Base-by-base conservation (phyloP, 2,329 filamentous ascomycete genomes). In the Sporothrix humicola region DNA sequence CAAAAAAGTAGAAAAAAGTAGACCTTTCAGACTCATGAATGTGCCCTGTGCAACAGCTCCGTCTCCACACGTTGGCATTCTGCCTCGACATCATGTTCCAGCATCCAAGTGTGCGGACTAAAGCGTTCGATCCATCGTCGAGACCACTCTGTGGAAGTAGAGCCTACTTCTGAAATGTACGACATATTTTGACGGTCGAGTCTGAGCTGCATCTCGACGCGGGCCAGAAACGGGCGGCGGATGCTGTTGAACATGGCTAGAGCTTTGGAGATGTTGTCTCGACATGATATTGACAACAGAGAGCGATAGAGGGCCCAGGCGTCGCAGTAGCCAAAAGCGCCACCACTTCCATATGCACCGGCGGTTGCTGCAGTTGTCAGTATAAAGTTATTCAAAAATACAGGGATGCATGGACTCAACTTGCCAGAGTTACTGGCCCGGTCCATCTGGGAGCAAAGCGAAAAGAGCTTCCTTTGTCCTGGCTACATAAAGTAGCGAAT, bases 11-110 rank as follows among this genome's bases (percentile, higher is more conserved):
- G 23, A 26, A 26, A 26, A 26, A 26, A 26, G 23, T 26, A 26
- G 23, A 26, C 23, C 23, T 26, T 26, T 26, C 23, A 26, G 23
- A 26, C 23, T 9, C n/a, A 42, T 17, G 20, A 63, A 20, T 61
- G 59, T 17, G 59, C 59, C 44, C 20, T 63, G 6, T 66, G 44
- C 20, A 46, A 20, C 44, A 50, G n/a, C 63, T 50, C 56, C 1
- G 69, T 50, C 56, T 71, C 54, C 7, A 23, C n/a, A 3, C 69
- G 69, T 23, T 73, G 72, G 9, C 66, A 71, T 44, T 66, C 59
- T 9, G 72, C 72, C 42, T 73, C 72, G 15, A 73, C 66, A 52
- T 73, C 72, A 31, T 73, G 42, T 46, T 73, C 72, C 42, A 73
- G 17, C 52, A 73, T 70, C 65, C 65, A 73, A 66, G 65, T 61